These are phyloP conservation scores for Apiotrichum mycotoxinovorans DNA, from an alignment of 1,284 basidiomycete species.

Conservation along the genomic window DNA sequence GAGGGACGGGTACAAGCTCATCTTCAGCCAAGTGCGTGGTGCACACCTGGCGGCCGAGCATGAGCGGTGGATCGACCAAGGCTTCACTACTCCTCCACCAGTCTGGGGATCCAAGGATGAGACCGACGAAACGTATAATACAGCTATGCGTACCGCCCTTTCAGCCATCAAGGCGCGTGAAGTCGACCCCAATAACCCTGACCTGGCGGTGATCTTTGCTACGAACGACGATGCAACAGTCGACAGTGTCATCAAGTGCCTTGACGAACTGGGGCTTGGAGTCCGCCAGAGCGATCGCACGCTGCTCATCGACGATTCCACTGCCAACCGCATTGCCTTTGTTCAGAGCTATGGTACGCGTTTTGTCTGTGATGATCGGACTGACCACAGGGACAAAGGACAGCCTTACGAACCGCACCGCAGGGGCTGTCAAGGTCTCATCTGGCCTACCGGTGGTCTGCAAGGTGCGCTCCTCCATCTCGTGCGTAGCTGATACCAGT, in stretches of 20 bases:
- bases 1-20: constrained; percentile 2
- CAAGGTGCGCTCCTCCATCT: background rate
- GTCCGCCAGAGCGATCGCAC: background rate
- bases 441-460: background rate
- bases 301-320: background rate
- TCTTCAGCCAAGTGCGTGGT: constrained; percentile 1
- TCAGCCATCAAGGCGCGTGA: background rate
- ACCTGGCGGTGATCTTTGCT: constrained; percentile 4
- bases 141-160: background rate
- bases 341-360: background rate
- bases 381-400: constrained; percentile 4
- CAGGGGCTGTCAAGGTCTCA: background rate
- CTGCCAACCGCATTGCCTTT: constrained; percentile 1
- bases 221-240: constrained; percentile 7
- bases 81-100: background rate
- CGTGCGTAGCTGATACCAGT: background rate
- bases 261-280: background rate
- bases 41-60: background rate
- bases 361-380: too few relatives aligned
- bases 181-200: background rate
- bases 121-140: background rate
- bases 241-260: background rate
- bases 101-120: background rate
- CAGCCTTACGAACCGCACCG: constrained; percentile 4
- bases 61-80: background rate